phyloP scores from a whole-genome alignment of 257 asterid species.

The Solanum medicagineum region DNA sequence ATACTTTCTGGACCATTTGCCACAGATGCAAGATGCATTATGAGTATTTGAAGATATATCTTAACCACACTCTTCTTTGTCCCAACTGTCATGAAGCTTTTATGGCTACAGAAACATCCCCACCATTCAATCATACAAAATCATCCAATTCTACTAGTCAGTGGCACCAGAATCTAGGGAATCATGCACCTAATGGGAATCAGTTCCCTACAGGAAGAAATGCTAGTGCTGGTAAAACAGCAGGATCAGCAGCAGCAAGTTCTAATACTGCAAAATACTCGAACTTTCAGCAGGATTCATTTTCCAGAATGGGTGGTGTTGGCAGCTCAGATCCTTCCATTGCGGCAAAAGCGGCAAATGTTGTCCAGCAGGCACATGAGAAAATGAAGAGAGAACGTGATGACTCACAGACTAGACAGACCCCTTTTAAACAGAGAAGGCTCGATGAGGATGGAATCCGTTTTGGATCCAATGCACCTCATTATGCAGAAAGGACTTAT shows the following conservation, averaged over 20 bases:
- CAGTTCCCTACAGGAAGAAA: conserved; percentile 15
- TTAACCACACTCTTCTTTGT: conserved; percentile 59
- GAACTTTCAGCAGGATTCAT: conserved; percentile 16
- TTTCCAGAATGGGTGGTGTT: conserved; percentile 16
- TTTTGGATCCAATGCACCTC: conserved; percentile 14
- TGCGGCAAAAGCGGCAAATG: conserved; percentile 35
- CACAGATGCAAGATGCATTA: conserved; percentile 63
- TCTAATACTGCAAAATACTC: conserved; percentile 5
- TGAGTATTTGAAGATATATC: conserved; percentile 51
- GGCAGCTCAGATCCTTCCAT: conserved; percentile 27
- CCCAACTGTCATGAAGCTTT: conserved; percentile 53
- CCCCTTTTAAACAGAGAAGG: conserved; percentile 24
- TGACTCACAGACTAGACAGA: conserved; percentile 25
- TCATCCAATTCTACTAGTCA: conserved; percentile 18
- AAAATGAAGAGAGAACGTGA: conserved; percentile 48
- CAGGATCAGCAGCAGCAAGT: conserved; percentile 23
- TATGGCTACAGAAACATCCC: conserved; percentile 43
- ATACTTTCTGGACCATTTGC: conserved; percentile 80
- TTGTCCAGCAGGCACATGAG: conserved; percentile 41
- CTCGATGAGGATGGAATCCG: conserved; percentile 21
- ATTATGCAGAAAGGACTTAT: conserved; percentile 3
- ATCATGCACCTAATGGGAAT: conserved; percentile 14
- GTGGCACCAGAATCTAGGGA: conserved; percentile 14
- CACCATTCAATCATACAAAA: conserved; percentile 29
- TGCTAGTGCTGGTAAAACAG: conserved; percentile 16